Evolutionary conservation across 352 stramenopile species (phyloP), one percentile per base, ranked within the genome.

Genomic region (Achlya hypogyna): DNA sequence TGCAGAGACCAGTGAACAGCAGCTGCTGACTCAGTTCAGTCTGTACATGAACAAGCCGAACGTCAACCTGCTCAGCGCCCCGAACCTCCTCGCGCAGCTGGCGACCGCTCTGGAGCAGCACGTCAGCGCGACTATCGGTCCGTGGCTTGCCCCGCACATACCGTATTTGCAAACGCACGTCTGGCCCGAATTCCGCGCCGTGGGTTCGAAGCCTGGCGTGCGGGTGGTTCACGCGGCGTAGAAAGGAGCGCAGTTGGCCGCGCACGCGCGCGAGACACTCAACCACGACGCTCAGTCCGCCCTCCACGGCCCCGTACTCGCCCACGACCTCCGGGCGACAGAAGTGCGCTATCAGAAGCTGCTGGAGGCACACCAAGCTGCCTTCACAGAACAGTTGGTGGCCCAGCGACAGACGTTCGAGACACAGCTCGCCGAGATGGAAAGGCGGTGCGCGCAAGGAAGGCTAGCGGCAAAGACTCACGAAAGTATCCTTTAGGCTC

Each of bases 51-150:
- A 40, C 25, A 64, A 64, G 29, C 42, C 56, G 22, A n/a, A 64
- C 23, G 56, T 64, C 22, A 64, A 64, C 28, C 35, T 64, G n/a
- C 56, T 64, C 56, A 38, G 29, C 4, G 56, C 35, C 12, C 25
- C 29, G 23, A 6, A 53, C 25, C 20, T 35, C n/a, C 29, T 64
- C 22, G 18, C 20, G 23, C 56, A 64, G 29, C 35, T 64, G 42
- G 35, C 10, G 20, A 2, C 16, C n/a, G 56, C 20, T 64, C 20
- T 53, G 20, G 56, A 53, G 8, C 16, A 51, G n/a, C n/a, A n/a
- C n/a, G n/a, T 40, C 56, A 59, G 52, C 35, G 52, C 56, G 29
- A 51, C 42, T 32, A 18, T 28, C 35, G 56, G 53, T 10, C 22
- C 20, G 35, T 6, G 23, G 35, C 56, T 14, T 64, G 12, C 35